Evolutionary conservation across 371 early-diverging fungal genomes (phyloP).

Genomic region (Racocetra persica): DNA sequence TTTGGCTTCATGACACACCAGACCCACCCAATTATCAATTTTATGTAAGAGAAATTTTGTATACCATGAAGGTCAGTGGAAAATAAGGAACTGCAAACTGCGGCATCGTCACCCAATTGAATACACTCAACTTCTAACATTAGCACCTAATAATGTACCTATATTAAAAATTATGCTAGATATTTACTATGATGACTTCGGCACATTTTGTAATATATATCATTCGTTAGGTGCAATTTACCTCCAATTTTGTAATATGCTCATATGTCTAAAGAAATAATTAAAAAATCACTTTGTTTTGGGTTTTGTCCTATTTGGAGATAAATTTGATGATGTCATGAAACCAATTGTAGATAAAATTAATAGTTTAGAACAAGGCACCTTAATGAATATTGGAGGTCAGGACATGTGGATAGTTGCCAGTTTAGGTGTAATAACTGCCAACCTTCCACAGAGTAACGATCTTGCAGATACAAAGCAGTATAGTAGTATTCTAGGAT

Average conservation of each 20-base stretch:
- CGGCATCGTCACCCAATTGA: too few species aligned
- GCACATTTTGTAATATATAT: background rate
- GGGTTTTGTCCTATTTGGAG: background rate
- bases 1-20: too few species aligned
- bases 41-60: too few species aligned
- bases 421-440: background rate
- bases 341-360: background rate
- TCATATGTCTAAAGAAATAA: background rate
- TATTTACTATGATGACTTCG: background rate
- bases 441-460: background rate
- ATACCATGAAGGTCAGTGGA: too few species aligned
- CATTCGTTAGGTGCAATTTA: background rate
- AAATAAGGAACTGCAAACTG: too few species aligned
- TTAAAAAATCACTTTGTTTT: background rate
- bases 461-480: background rate
- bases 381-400: background rate
- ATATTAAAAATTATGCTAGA: background rate
- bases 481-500: background rate
- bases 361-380: background rate
- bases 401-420: background rate
- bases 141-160: background rate
- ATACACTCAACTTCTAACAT: too few species aligned
- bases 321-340: background rate
- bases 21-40: too few species aligned
- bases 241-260: conserved; percentile 29